Base-by-base conservation (phyloP, 805 yeast species). In the Sungouiozyma ichnusensis region DNA sequence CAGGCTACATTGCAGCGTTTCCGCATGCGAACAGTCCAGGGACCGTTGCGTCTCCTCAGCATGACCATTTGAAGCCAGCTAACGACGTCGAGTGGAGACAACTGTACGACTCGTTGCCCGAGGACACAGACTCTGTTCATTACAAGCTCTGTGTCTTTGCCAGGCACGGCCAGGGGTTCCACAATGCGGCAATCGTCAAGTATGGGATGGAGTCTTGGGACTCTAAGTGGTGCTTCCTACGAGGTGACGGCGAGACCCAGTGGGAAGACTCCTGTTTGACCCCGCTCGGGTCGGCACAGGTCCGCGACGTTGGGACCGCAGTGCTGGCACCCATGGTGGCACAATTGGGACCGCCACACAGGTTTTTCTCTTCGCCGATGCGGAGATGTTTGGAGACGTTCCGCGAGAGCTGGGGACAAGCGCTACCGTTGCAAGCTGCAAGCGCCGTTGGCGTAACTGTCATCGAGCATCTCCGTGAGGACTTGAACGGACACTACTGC, bases 161-260 rank as follows among this genome's bases (percentile, higher is more conserved):
- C 66, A 67, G 86, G 54, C 86, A 80, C 50, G 86, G 85, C 4
- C 83, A 79, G 56, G 86, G 85, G 0, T 73, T 61, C 53, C 87
- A 80, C 48, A 80, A 80, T 50, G 64, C 66, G 36, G 71, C 74
- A 2, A 74, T 77, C 14, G 62, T 60, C 17, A 68, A 72, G 44
- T 77, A 76, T 50, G 85, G 85, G 9, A 42, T 65, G 16, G 67
- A 68, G 2, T 73, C 60, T n/a, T 80, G 85, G 87, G 60, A 74
- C 49, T 50, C 53, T 0, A 68, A 77, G 44, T 78, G 79, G 78
- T 67, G 76, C 4, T 60, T 61, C 14, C 45, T 69, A 36, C 62
- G 66, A 4, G 78, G 79, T 2, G 79, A 76, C 52, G 82, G 78
- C 3, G 73, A 69, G 36, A 60, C 72, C 2, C 60, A 52, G 1